phyloP scores from a whole-genome alignment of 768 basidiomycete genomes.

The Suillus subalutaceus region DNA sequence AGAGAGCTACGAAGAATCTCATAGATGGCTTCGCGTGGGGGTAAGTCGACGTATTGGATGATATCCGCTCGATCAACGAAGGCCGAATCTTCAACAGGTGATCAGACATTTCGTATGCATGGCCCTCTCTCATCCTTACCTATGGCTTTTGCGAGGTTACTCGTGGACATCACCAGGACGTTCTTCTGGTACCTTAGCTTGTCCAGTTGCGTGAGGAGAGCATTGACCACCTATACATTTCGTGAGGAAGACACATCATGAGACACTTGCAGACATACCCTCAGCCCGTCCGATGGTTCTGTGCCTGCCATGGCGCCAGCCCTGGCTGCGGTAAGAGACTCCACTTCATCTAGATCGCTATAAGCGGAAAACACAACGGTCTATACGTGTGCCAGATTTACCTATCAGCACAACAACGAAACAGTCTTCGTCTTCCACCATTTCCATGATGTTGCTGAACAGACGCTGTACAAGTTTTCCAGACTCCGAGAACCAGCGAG shows the following conservation, averaged over 20 bases:
- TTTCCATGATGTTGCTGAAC: slow-evolving; percentile 85
- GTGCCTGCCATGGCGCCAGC: slow-evolving; percentile 94
- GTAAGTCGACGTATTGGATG: slow-evolving; percentile 91
- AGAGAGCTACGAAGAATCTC: slow-evolving; percentile 87
- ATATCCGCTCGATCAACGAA: slow-evolving; percentile 98
- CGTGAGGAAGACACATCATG: neutral
- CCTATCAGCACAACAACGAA: slow-evolving; percentile 97
- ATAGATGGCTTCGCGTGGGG: slow-evolving; percentile 90
- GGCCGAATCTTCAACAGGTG: slow-evolving; percentile 70
- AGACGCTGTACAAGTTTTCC: slow-evolving; percentile 96
- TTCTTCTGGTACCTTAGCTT: slow-evolving; percentile 93
- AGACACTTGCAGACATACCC: slow-evolving; percentile 51
- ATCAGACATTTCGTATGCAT: neutral
- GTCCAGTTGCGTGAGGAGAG: slow-evolving; percentile 94
- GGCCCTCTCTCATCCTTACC: slow-evolving; percentile 48
- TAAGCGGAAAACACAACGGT: slow-evolving; percentile 9
- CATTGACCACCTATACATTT: slow-evolving; percentile 84
- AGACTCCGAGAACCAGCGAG: slow-evolving; percentile 98
- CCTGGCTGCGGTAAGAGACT: slow-evolving; percentile 91
- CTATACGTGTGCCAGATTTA: slow-evolving; percentile 27
- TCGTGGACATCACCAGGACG: slow-evolving; percentile 94
- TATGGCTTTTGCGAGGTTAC: slow-evolving; percentile 93
- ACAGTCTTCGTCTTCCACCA: slow-evolving; percentile 88
- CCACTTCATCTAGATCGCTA: slow-evolving; percentile 80
- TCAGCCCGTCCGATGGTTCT: slow-evolving; percentile 92